These are phyloP conservation scores for Rhodomyrtus psidioides DNA, from an alignment of 441 rosid genomes.

Conservation along the genomic window DNA sequence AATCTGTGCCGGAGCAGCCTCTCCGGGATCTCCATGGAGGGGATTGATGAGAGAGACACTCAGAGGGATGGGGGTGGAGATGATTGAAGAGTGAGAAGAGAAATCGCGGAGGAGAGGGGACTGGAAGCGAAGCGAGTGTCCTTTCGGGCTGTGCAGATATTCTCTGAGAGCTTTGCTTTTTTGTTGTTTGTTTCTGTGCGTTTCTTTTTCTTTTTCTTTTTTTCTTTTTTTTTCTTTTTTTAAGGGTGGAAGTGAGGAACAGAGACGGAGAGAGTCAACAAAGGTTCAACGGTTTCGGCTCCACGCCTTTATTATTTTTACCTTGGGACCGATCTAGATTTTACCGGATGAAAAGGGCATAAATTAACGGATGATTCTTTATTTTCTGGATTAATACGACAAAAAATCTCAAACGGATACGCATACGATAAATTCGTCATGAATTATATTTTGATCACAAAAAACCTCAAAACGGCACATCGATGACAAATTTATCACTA, in stretches of 20 bases:
- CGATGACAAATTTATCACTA: too few species aligned
- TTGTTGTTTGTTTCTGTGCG: background rate
- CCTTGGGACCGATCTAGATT: background rate
- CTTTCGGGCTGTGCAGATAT: background rate
- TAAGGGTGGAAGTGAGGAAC: background rate
- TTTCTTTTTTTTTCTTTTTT: too few species aligned
- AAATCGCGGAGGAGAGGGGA: background rate
- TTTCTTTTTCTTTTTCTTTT: too few species aligned
- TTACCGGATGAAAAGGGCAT: background rate
- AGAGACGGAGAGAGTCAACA: background rate
- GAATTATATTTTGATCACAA: too few species aligned
- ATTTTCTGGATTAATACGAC: too few species aligned
- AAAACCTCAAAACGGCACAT: too few species aligned
- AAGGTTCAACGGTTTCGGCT: background rate
- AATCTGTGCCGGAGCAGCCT: conserved; percentile 47
- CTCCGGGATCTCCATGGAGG: conserved; percentile 55
- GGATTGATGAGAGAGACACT: background rate
- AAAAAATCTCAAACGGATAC: too few species aligned
- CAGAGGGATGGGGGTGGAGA: background rate
- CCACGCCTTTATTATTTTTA: background rate
- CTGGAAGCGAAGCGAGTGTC: background rate
- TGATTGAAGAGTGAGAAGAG: background rate
- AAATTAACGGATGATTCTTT: background rate
- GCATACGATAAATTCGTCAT: too few species aligned
- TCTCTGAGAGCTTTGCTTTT: background rate